Base-by-base conservation (phyloP, 139 green algal genomes). In the Volvox africanus region DNA sequence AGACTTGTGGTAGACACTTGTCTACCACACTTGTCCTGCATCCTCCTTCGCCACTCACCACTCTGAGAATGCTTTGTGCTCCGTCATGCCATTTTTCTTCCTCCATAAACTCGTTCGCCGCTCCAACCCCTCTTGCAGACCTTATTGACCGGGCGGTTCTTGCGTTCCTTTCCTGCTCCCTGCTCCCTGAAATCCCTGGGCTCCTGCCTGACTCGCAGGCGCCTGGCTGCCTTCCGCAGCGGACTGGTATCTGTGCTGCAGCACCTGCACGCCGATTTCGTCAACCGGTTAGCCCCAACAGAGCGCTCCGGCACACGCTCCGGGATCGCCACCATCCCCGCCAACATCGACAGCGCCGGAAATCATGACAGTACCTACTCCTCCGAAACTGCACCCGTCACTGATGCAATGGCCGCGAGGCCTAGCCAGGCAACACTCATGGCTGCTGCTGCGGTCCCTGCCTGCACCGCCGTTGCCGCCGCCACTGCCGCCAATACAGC, bases 151-250 rank as follows among this genome's bases (percentile, higher is more conserved):
- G n/a, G n/a, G n/a, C n/a, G 44, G 44, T 9, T 55, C 9, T 55
- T 55, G 44, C 44, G 44, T 55, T 55, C 44, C 44, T 55, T 55
- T 55, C 5, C 44, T 9, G 5, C 9, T 55, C 44, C 5, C 44
- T 55, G 9, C 44, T 5, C 44, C 44, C 44, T 55, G 44, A 55
- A 9, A 55, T 9, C 44, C 5, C 44, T 55, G 44, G 5, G 9
- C 44, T 55, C 44, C 9, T 55, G 44, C 5, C 44, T 55, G 44
- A 6, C 81, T 30, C 30, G n/a, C 86, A 92, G 94, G 68, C 92
- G 92, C 77, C 65, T 81, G 36, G 73, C 79, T 18, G 92, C 91
- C 61, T 96, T 96, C 85, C 88, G 95, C 0, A 87, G 90, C 35
- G 68, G 82, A 2, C 87, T 95, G 35, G 86, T 95, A 17, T 73